Conservation (phyloP, 331 rosid genomes). For the Malus hybrid region DNA sequence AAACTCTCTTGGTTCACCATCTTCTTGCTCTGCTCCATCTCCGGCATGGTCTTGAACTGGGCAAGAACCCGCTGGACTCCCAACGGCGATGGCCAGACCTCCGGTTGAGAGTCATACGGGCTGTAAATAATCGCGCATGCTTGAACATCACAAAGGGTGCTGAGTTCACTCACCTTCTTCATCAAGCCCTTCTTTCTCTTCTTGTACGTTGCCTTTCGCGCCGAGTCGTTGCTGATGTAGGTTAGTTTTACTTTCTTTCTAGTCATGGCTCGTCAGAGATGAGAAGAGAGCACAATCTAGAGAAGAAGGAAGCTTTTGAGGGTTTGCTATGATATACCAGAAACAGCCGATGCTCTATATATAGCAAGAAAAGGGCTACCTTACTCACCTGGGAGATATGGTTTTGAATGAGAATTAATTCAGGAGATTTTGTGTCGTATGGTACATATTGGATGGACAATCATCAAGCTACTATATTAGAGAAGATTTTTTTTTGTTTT, state of each 20-base stretch:
- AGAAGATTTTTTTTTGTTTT: neutral
- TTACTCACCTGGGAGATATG: neutral
- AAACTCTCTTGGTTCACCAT: slow-evolving; percentile 55
- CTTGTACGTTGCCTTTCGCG: slow-evolving; percentile 51
- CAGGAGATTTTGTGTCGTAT: neutral
- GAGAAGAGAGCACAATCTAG: neutral
- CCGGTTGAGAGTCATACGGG: slow-evolving; percentile 31
- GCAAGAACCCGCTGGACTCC: slow-evolving; percentile 25
- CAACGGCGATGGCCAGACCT: slow-evolving; percentile 31
- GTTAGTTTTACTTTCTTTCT: slow-evolving; percentile 50
- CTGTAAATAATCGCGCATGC: slow-evolving; percentile 49
- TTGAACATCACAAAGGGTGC: slow-evolving; percentile 46
- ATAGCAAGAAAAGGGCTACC: neutral
- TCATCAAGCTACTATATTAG: neutral
- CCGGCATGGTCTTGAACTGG: slow-evolving; percentile 21
- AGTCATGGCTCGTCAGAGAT: slow-evolving; percentile 24
- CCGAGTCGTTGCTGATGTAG: slow-evolving; percentile 24
- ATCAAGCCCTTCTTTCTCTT: slow-evolving; percentile 52
- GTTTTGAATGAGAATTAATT: neutral
- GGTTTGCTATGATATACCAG: neutral
- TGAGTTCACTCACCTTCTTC: slow-evolving; percentile 52
- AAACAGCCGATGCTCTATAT: neutral
- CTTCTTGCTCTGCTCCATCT: slow-evolving; percentile 34
- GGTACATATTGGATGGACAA: neutral
- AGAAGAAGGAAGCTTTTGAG: neutral